Conservation (phyloP, 108 stramenopile species). For the Nitzschia sp. region DNA sequence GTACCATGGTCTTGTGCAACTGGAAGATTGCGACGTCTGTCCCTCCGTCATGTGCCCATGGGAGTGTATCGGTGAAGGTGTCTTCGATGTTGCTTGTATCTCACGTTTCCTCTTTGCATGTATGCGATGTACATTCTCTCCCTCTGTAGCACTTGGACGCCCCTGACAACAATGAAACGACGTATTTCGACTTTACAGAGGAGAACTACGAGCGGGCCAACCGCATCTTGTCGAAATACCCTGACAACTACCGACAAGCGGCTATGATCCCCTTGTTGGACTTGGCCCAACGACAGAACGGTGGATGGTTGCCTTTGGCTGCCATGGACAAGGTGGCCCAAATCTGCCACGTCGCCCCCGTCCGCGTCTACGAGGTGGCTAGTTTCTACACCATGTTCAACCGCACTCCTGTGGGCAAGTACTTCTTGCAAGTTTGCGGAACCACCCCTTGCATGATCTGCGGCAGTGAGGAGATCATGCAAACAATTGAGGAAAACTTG, state of each 20-base stretch:
- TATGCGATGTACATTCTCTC: not conserved
- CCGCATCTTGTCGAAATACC: slow-evolving; percentile 88
- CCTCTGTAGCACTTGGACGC: slow-evolving; percentile 88
- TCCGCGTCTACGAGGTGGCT: slow-evolving; percentile 98
- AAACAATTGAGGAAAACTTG: slow-evolving; percentile 95
- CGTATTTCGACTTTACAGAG: slow-evolving; percentile 91
- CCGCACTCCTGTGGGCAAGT: slow-evolving; percentile 98
- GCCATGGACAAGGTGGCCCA: slow-evolving; percentile 99
- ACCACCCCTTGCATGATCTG: slow-evolving; percentile 99
- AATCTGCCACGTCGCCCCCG: slow-evolving; percentile 86
- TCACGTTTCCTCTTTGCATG: not conserved
- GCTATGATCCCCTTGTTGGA: slow-evolving; percentile 96
- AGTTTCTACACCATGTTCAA: slow-evolving; percentile 99
- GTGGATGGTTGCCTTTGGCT: slow-evolving; percentile 97
- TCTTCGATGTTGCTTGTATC: too few species aligned
- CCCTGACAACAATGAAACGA: slow-evolving; percentile 87
- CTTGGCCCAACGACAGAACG: slow-evolving; percentile 94
- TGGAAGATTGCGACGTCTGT: slow-evolving; percentile 2
- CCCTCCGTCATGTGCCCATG: not conserved
- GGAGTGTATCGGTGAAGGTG: too few species aligned
- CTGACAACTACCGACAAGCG: slow-evolving; percentile 96
- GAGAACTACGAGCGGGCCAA: slow-evolving; percentile 95
- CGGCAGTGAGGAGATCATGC: slow-evolving; percentile 97
- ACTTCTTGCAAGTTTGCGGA: slow-evolving; percentile 99
- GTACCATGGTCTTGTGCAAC: not conserved